A percentile compares a stretch with the other conserved stretches of the same genome.
phyloP scores from a whole-genome alignment of 208 protist species.

The Leishmania lainsoni region DNA sequence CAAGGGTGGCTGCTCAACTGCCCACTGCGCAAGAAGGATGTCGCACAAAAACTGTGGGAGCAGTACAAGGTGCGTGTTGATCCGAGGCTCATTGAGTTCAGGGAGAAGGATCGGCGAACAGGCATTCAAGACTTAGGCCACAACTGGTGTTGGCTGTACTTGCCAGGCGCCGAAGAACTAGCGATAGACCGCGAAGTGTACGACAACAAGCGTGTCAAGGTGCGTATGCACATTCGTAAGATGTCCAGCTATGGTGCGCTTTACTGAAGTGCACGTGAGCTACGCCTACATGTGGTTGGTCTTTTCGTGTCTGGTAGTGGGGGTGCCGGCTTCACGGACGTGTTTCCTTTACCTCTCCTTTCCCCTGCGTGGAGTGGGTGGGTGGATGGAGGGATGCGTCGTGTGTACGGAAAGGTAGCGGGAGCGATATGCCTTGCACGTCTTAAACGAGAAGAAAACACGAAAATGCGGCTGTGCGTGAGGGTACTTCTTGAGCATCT shows the following conservation, averaged over 20 bases:
- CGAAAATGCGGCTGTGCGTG: background rate
- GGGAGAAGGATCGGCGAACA: conserved; percentile 86
- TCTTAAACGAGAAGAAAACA: conserved; percentile 1
- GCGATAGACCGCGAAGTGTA: conserved; percentile 91
- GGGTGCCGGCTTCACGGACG: background rate
- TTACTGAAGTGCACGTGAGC: conserved; percentile 45
- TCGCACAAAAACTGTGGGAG: conserved; percentile 93
- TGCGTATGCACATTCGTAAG: conserved; percentile 92
- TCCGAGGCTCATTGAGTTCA: conserved; percentile 85
- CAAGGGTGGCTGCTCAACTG: conserved; percentile 91
- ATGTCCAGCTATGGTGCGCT: conserved; percentile 69
- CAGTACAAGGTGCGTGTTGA: conserved; percentile 93
- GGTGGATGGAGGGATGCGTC: background rate
- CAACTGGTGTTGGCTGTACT: conserved; percentile 94
- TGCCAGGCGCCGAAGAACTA: conserved; percentile 91
- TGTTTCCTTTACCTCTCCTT: background rate
- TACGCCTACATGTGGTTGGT: background rate
- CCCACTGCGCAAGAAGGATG: conserved; percentile 85
- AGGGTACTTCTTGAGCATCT: background rate
- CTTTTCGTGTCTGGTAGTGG: background rate
- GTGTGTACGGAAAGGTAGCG: background rate
- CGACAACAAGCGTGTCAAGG: conserved; percentile 93
- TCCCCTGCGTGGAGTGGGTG: background rate
- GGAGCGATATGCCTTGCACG: background rate
- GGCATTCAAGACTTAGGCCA: conserved; percentile 92